Conservation (phyloP, 2,329 filamentous ascomycete genomes). For the Talaromyces sp. region DNA sequence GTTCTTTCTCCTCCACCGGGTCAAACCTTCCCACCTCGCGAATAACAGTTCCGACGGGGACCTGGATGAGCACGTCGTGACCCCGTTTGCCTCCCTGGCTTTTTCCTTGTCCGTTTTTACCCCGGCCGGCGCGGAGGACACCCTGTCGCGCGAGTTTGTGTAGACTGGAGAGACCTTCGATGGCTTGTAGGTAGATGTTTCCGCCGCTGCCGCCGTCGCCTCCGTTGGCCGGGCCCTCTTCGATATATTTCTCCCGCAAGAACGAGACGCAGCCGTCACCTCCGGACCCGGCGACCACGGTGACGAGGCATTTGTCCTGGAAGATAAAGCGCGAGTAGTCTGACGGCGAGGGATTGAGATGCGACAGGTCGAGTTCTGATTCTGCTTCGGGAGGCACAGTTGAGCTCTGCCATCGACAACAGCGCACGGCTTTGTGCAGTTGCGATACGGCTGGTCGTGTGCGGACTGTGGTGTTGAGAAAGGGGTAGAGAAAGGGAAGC, state of each 20-base stretch:
- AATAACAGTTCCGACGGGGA: conserved; percentile 88
- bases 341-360: conserved; percentile 74
- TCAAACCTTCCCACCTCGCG: conserved; percentile 76
- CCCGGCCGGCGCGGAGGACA: conserved; percentile 47
- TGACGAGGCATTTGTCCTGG: conserved; percentile 76
- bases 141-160: conserved; percentile 82
- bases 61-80: conserved; percentile 80
- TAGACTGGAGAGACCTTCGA: conserved; percentile 83
- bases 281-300: conserved; percentile 71
- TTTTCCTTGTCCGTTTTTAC: conserved; percentile 45
- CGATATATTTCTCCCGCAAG: conserved; percentile 81
- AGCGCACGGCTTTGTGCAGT: conserved; percentile 4
- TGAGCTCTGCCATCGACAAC: conserved; percentile 21
- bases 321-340: conserved; percentile 82
- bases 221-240: conserved; percentile 86
- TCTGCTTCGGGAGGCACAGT: conserved; percentile 11
- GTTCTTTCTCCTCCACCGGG: conserved; percentile 65
- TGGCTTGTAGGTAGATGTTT: conserved; percentile 89
- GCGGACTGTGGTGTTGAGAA: conserved; percentile 16
- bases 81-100: conserved; percentile 65
- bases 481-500: conserved; percentile 33
- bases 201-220: conserved; percentile 91
- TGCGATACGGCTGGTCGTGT: conserved; percentile 12
- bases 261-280: conserved; percentile 95
- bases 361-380: conserved; percentile 36